Evolutionary conservation across 2,329 filamentous ascomycete species (phyloP), one percentile per base, ranked within the genome.

Genomic region (Verticillium nubilum): DNA sequence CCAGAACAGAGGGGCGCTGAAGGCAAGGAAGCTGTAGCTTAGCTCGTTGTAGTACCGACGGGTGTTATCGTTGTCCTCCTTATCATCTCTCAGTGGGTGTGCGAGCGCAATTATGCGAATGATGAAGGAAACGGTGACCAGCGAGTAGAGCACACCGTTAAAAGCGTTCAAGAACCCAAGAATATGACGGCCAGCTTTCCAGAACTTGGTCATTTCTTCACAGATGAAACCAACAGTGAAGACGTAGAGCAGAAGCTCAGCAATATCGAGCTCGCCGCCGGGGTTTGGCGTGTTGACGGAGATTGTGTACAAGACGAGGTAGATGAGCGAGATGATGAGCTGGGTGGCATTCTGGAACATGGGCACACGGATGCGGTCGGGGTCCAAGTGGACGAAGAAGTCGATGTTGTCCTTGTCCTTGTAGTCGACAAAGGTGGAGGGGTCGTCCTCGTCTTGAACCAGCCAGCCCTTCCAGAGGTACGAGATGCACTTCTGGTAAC

Each of bases 121-220:
- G 50, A 90, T 77, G 63, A 99, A 88, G 2, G 91, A 96, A 3
- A 90, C 84, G 0, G 86, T 84, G 33, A 99, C 80, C 1, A 98
- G 79, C 0, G 83, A 74, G 73, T 99, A 99, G 0, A 99, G 81
- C 0, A 88, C 81, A 27, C 85, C 83, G 73, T 99, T 99, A 79
- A 99, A 97, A 26, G 90, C 90, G 68, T 97, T 97, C 95, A 95
- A 98, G 73, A 99, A 99, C 23, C 91, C 89, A 59, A 99, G 81
- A 69, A 98, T 98, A 68, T 89, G 90, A 62, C 90, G 85, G 10
- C 95, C 95, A 15, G 97, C 90, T 72, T 99, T 99, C 85, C 91
- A 97, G 66, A 97, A 85, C 73, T 99, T 99, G 70, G 87, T 78
- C 1, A 88, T 65, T 70, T 98, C 95, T 70, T 99, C 94, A 67